Percentiles rank a stretch among this genome's conserved stretches.
Evolutionary conservation across 768 basidiomycete species (phyloP).

Genomic region (Hydnum rufescens): DNA sequence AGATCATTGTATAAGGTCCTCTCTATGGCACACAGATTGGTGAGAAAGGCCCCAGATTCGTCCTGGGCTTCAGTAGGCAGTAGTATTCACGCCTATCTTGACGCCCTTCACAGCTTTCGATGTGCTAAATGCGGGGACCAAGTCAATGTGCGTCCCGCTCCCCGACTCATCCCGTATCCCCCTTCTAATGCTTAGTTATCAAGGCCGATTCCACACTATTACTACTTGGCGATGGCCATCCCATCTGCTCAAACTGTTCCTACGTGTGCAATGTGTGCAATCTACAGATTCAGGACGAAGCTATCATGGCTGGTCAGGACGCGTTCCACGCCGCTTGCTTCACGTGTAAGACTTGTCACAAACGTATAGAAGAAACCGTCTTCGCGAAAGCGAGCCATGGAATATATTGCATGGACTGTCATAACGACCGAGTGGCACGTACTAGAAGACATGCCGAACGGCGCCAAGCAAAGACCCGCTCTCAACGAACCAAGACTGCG

Average conservation of each 20-base stretch:
- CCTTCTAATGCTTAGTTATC: neutral
- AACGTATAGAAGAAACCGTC: conserved; percentile 91
- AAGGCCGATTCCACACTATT: conserved; percentile 89
- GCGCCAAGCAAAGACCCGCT: conserved; percentile 18
- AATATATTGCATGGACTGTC: conserved; percentile 97
- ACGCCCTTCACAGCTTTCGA: conserved; percentile 38
- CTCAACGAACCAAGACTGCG: neutral
- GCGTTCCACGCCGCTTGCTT: conserved; percentile 98
- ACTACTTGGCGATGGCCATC: conserved; percentile 90
- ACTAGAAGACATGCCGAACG: conserved; percentile 79
- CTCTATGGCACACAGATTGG: conserved; percentile 86
- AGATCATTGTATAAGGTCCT: conserved; percentile 34
- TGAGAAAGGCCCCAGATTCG: conserved; percentile 7
- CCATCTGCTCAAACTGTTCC: conserved; percentile 83
- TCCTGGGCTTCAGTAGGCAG: neutral
- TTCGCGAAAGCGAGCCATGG: conserved; percentile 97
- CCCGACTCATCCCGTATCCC: neutral
- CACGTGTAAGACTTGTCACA: conserved; percentile 88
- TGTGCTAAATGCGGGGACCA: conserved; percentile 89
- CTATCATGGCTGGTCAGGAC: conserved; percentile 98
- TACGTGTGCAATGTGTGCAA: conserved; percentile 93
- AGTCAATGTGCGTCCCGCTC: conserved; percentile 29
- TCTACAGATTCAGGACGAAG: conserved; percentile 89
- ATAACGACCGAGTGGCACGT: conserved; percentile 90
- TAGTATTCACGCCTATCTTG: neutral